Evolutionary conservation across 331 rosid genomes (phyloP).

Genomic region (Stylosanthes scabra): DNA sequence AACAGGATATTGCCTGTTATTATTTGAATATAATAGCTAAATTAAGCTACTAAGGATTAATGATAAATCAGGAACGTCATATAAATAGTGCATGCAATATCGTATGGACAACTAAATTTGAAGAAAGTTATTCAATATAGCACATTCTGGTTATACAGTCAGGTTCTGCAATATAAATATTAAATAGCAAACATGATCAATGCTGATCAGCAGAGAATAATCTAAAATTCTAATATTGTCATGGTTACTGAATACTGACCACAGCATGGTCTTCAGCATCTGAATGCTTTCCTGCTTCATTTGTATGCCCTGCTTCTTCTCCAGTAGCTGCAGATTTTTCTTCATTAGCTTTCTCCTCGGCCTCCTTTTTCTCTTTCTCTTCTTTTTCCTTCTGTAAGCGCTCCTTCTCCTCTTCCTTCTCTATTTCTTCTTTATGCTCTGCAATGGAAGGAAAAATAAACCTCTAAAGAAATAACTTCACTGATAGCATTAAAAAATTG

Average conservation of each 20-base stretch:
- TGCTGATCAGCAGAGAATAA: constrained; percentile 63
- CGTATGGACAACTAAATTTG: constrained; percentile 23
- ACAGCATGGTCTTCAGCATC: constrained; percentile 45
- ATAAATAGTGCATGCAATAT: constrained; percentile 21
- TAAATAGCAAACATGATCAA: constrained; percentile 29
- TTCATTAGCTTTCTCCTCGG: constrained; percentile 59
- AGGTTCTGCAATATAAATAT: constrained; percentile 26
- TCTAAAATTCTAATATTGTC: constrained; percentile 51
- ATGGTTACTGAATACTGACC: constrained; percentile 43
- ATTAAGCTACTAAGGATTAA: constrained; percentile 16
- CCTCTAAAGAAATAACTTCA: constrained; percentile 16
- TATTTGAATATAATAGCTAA: neutral
- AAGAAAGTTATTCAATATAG: constrained; percentile 20
- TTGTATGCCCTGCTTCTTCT: constrained; percentile 42
- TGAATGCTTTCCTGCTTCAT: constrained; percentile 47
- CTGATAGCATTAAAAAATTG: constrained; percentile 27
- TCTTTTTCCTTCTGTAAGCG: constrained; percentile 80
- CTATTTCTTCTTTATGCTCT: constrained; percentile 97
- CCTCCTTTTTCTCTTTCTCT: constrained; percentile 75
- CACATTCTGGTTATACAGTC: constrained; percentile 31
- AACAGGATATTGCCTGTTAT: neutral
- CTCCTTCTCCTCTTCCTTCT: constrained; percentile 92
- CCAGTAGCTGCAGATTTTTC: constrained; percentile 43
- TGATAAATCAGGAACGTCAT: constrained; percentile 28
- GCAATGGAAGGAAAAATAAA: constrained; percentile 39